Evolutionary conservation across 345 rosid genomes (phyloP).

Genomic region (Camelina neglecta): DNA sequence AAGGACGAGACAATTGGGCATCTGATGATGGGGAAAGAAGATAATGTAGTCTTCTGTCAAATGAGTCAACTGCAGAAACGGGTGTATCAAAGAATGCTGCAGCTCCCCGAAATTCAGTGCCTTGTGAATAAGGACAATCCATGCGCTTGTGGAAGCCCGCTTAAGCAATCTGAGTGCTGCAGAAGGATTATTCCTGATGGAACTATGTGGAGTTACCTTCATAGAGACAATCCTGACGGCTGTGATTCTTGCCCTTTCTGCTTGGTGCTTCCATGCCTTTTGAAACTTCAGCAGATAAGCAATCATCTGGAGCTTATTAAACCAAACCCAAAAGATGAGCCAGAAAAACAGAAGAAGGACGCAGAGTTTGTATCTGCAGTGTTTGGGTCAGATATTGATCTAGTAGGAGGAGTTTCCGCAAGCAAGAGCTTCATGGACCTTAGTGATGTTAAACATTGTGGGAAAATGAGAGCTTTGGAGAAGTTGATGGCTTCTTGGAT

Average conservation of each 20-base stretch:
- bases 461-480: constrained; percentile 90
- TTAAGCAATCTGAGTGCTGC: constrained; percentile 89
- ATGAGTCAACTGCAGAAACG: constrained; percentile 92
- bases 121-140: constrained; percentile 87
- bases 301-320: constrained; percentile 95
- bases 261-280: constrained; percentile 92
- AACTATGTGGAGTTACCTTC: constrained; percentile 86
- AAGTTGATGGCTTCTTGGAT: constrained; percentile 83
- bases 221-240: constrained; percentile 79
- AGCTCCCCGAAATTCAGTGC: constrained; percentile 83
- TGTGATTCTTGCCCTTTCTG: constrained; percentile 99
- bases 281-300: constrained; percentile 71
- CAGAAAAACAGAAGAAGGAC: constrained; percentile 85
- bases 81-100: constrained; percentile 79
- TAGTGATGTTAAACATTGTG: constrained; percentile 85
- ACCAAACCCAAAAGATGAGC: constrained; percentile 91
- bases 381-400: constrained; percentile 76
- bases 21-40: constrained; percentile 98
- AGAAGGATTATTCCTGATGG: constrained; percentile 87
- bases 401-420: constrained; percentile 77
- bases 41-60: constrained; percentile 89
- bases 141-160: constrained; percentile 92
- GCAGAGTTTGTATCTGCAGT: constrained; percentile 85
- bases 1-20: constrained; percentile 97
- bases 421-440: constrained; percentile 83